Evolutionary conservation across 2,329 filamentous ascomycete genomes (phyloP).

Genomic region (Talaromyces amestolkiae): DNA sequence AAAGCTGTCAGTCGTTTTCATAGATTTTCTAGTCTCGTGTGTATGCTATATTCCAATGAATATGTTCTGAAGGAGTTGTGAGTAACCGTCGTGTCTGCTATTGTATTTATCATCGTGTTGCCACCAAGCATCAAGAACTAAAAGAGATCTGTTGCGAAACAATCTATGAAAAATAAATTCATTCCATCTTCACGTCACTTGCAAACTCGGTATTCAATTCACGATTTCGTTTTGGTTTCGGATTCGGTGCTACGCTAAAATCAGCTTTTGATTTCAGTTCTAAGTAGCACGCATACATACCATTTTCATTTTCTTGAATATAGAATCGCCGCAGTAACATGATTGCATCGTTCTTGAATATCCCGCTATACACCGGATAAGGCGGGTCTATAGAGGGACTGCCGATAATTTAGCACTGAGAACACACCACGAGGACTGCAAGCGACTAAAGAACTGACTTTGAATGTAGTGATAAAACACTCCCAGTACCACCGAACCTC

Average conservation of each 20-base stretch:
- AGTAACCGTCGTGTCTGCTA: neutral
- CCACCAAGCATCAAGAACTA: neutral
- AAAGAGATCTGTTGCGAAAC: neutral
- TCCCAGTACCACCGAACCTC: conserved; percentile 92
- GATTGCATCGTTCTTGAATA: conserved; percentile 89
- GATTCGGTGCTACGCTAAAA: conserved; percentile 56
- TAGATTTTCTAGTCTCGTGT: conserved; percentile 20
- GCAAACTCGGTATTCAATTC: conserved; percentile 51
- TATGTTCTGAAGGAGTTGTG: conserved; percentile 1
- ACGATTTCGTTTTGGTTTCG: conserved; percentile 62
- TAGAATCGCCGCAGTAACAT: conserved; percentile 91
- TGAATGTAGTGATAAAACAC: conserved; percentile 84
- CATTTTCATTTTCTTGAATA: conserved; percentile 94
- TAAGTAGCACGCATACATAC: conserved; percentile 42
- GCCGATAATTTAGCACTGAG: neutral
- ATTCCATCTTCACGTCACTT: neutral
- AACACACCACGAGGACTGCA: neutral
- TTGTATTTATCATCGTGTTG: no score
- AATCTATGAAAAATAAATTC: neutral
- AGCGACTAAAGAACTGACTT: conserved; percentile 46
- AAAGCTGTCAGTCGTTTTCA: conserved; percentile 20
- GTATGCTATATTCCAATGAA: conserved; percentile 18
- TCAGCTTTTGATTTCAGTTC: neutral
- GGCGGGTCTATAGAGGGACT: conserved; percentile 72
- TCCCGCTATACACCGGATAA: conserved; percentile 80